Percentiles rank a stretch among this genome's conserved stretches.
Conservation (phyloP, 352 stramenopile genomes). For the Phytophthora brassicae region DNA sequence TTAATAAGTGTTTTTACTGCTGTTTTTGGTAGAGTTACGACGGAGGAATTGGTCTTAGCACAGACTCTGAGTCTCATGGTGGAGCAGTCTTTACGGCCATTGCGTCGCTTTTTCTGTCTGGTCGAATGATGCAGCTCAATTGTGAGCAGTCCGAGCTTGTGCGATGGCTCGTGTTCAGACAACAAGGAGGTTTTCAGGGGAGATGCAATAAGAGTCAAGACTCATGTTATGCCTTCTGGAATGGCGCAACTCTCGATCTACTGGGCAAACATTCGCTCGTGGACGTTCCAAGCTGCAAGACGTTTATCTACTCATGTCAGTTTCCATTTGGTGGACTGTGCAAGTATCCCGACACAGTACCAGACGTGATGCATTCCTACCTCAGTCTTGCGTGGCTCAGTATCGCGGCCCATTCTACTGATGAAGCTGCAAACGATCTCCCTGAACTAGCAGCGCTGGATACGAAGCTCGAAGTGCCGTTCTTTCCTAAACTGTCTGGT, state of each 20-base stretch:
- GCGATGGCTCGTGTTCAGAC: conserved; percentile 84
- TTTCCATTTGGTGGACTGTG: conserved; percentile 82
- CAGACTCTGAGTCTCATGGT: conserved; percentile 70
- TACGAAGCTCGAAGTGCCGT: conserved; percentile 78
- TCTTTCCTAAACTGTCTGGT: conserved; percentile 46
- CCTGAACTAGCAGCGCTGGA: conserved; percentile 53
- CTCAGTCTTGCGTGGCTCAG: conserved; percentile 91
- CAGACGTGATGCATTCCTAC: conserved; percentile 93
- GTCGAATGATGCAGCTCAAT: conserved; percentile 68
- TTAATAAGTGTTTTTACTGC: not conserved
- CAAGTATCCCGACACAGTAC: conserved; percentile 75
- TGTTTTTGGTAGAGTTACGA: conserved; percentile 63
- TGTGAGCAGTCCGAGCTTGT: conserved; percentile 65
- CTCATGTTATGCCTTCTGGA: conserved; percentile 93
- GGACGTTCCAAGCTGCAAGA: conserved; percentile 60
- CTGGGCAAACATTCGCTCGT: conserved; percentile 81
- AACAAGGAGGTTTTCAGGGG: conserved; percentile 87
- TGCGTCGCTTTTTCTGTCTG: conserved; percentile 68
- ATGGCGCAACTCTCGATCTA: conserved; percentile 85
- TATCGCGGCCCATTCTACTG: conserved; percentile 52
- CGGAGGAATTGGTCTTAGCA: conserved; percentile 73
- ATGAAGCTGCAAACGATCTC: conserved; percentile 19
- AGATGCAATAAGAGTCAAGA: conserved; percentile 91
- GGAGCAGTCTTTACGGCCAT: conserved; percentile 77
- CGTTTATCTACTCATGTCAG: conserved; percentile 87